Conservation (phyloP, 169 alveolate genomes). For the Cyclospora cayetanensis region DNA sequence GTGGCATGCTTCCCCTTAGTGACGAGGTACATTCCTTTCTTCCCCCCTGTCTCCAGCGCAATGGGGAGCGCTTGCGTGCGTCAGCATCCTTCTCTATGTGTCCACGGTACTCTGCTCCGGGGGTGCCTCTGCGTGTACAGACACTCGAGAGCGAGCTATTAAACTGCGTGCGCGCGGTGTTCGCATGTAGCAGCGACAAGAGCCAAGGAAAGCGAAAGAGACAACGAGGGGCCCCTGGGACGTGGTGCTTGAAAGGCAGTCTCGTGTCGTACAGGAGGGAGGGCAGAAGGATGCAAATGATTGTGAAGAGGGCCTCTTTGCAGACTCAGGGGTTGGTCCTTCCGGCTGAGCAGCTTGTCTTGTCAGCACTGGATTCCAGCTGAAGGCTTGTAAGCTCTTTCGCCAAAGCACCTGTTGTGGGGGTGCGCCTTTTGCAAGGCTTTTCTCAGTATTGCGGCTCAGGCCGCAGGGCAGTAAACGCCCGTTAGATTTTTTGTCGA, state of each 20-base stretch:
- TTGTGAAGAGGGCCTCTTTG: not conserved
- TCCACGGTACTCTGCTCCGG: too few species aligned
- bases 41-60: too few species aligned
- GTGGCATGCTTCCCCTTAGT: too few species aligned
- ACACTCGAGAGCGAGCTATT: not conserved
- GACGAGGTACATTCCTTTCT: too few species aligned
- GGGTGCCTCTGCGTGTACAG: conserved; percentile 12
- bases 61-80: too few species aligned
- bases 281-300: not conserved
- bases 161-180: not conserved
- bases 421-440: too few species aligned
- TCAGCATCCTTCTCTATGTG: too few species aligned
- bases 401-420: too few species aligned
- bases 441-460: too few species aligned
- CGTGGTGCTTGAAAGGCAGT: not conserved
- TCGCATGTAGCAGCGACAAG: not conserved
- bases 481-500: too few species aligned
- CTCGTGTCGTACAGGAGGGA: not conserved
- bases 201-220: not conserved
- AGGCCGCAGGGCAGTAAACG: too few species aligned
- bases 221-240: not conserved
- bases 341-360: not conserved
- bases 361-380: not conserved
- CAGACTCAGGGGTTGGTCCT: not conserved
- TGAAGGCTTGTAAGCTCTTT: too few species aligned